Conservation (phyloP, 2,329 filamentous ascomycete species). For the Diaporthe citri region DNA sequence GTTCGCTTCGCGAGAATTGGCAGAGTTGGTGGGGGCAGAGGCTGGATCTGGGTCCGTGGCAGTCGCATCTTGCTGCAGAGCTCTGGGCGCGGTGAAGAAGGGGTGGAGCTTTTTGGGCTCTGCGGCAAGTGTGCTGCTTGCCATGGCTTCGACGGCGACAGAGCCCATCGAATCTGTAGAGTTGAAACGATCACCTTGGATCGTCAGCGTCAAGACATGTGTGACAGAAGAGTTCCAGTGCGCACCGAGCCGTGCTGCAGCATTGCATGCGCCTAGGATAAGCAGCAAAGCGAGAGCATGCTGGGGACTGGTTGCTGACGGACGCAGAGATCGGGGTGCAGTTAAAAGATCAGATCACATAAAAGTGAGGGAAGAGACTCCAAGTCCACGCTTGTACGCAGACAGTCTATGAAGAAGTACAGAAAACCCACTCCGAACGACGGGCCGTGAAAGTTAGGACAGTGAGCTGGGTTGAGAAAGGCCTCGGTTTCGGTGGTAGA, state of each 20-base stretch:
- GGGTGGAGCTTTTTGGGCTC: slow-evolving; percentile 65
- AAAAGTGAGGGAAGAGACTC: not conserved
- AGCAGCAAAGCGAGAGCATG: slow-evolving; percentile 21
- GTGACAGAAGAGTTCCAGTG: no score
- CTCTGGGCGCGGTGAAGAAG: slow-evolving; percentile 59
- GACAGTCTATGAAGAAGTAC: no score
- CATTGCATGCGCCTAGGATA: slow-evolving; percentile 28
- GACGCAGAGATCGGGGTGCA: not conserved
- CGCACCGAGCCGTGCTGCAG: slow-evolving; percentile 45
- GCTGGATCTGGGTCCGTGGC: slow-evolving; percentile 9
- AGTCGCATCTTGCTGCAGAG: slow-evolving; percentile 18
- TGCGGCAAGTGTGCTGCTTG: slow-evolving; percentile 53
- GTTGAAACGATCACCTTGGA: not conserved
- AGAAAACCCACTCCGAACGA: not conserved
- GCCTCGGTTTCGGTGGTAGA: not conserved
- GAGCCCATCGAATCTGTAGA: slow-evolving; percentile 54
- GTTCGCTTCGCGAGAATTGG: not conserved
- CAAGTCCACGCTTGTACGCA: not conserved
- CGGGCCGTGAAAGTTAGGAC: not conserved
- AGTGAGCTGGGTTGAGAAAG: not conserved
- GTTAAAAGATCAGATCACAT: not conserved
- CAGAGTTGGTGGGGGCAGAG: not conserved
- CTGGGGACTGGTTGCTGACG: not conserved
- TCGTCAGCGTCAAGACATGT: not conserved
- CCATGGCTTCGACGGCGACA: slow-evolving; percentile 59